phyloP scores from a whole-genome alignment of 1,284 basidiomycete genomes.

The Mycena sp. region DNA sequence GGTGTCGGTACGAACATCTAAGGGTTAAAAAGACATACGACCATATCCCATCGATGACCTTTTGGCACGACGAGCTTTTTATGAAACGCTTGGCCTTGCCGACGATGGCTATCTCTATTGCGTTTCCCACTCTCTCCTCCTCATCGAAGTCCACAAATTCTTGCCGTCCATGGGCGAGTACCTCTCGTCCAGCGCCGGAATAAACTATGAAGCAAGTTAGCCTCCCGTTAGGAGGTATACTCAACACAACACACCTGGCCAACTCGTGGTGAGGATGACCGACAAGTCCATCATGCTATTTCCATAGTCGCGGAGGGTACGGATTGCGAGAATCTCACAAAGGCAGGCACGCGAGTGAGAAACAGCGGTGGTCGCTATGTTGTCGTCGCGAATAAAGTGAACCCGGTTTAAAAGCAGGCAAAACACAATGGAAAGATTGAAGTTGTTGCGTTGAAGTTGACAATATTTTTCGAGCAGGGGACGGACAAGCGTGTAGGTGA shows the following conservation, averaged over 20 bases:
- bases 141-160: conserved; percentile 76
- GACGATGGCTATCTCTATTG: conserved; percentile 91
- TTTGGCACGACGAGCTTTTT: conserved; percentile 85
- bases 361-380: conserved; percentile 66
- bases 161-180: conserved; percentile 70
- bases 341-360: conserved; percentile 81
- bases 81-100: conserved; percentile 88
- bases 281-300: conserved; percentile 82
- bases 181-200: conserved; percentile 76
- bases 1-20: conserved; percentile 3
- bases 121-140: conserved; percentile 86
- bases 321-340: conserved; percentile 91
- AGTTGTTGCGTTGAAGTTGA: conserved; percentile 67
- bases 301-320: conserved; percentile 81
- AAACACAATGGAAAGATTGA: conserved; percentile 73
- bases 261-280: conserved; percentile 84
- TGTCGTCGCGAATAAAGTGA: conserved; percentile 82
- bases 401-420: conserved; percentile 91
- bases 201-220: conserved; percentile 60
- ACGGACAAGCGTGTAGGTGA: conserved; percentile 86
- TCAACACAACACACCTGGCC: conserved; percentile 54
- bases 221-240: not conserved
- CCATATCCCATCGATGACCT: conserved; percentile 86
- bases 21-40: conserved; percentile 54
- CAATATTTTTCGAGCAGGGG: conserved; percentile 81